Evolutionary conservation across 257 asterid species (phyloP).

Genomic region (Scutellaria barbata): DNA sequence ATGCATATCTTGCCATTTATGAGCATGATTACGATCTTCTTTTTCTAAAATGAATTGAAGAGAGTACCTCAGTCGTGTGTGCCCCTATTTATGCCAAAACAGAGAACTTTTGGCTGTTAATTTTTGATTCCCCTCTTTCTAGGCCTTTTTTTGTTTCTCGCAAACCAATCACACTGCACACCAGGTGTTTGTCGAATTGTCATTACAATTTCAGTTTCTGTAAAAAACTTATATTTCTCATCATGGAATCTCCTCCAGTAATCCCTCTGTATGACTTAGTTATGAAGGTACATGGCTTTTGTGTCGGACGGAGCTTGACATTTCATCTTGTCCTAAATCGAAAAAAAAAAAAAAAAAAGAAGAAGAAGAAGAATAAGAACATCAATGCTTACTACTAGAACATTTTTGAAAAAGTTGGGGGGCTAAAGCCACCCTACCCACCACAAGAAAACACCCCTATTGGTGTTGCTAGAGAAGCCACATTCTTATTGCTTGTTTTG

Average conservation of each 20-base stretch:
- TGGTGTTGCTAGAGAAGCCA: not conserved
- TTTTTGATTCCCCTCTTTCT: not conserved
- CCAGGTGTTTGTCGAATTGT: constrained; percentile 43
- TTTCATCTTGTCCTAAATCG: too few species aligned
- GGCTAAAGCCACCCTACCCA: too few species aligned
- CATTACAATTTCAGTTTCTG: not conserved
- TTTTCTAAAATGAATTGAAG: not conserved
- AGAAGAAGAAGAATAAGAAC: too few species aligned
- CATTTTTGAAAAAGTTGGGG: too few species aligned
- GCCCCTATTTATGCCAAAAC: not conserved
- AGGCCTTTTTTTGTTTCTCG: too few species aligned
- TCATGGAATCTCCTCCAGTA: not conserved
- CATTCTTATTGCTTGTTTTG: not conserved
- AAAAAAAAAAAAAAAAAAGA: too few species aligned
- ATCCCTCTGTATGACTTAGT: not conserved
- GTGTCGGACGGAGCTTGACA: not conserved
- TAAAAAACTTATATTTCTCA: not conserved
- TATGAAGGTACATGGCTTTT: not conserved
- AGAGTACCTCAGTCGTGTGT: constrained; percentile 2
- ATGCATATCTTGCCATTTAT: not conserved
- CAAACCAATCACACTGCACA: not conserved
- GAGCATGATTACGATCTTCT: not conserved
- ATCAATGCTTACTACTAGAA: too few species aligned
- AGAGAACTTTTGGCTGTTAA: not conserved
- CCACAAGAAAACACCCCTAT: too few species aligned